Conservation (phyloP, 108 stramenopile species). For the Cylindrotheca closterium region DNA sequence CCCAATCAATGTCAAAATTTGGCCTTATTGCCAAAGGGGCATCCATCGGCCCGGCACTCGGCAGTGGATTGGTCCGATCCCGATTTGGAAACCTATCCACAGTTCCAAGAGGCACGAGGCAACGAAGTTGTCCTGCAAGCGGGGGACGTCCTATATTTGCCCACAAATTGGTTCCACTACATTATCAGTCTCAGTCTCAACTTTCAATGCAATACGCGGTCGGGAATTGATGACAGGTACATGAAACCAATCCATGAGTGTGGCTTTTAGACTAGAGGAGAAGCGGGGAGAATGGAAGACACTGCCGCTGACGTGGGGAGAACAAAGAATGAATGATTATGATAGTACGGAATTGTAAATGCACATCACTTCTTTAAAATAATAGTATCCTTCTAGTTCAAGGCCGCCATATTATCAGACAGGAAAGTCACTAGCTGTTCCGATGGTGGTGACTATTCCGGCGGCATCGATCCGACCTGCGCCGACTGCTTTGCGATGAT, state of each 20-base stretch:
- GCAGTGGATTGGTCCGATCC: constrained; percentile 92
- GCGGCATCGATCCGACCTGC: no score
- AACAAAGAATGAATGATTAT: no score
- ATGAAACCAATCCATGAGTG: constrained; percentile 39
- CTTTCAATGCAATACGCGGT: constrained; percentile 94
- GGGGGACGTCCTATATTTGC: constrained; percentile 94
- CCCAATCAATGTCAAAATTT: constrained; percentile 84
- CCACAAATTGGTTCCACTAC: constrained; percentile 93
- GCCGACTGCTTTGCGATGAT: no score
- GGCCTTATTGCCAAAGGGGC: constrained; percentile 78
- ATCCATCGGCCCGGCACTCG: constrained; percentile 91
- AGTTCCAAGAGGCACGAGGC: constrained; percentile 66
- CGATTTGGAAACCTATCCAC: constrained; percentile 71
- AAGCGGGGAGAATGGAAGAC: no score
- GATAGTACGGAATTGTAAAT: no score
- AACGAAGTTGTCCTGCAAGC: constrained; percentile 91
- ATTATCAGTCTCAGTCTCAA: constrained; percentile 91
- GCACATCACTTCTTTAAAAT: no score
- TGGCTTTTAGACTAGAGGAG: constrained; percentile 63
- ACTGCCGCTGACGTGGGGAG: no score
- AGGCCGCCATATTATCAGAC: no score
- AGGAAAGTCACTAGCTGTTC: no score
- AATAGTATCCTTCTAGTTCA: no score
- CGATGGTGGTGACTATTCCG: no score
- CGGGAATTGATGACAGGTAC: constrained; percentile 59